These are phyloP conservation scores for Myxozyma monticola DNA, from an alignment of 805 yeast genomes.

Conservation along the genomic window DNA sequence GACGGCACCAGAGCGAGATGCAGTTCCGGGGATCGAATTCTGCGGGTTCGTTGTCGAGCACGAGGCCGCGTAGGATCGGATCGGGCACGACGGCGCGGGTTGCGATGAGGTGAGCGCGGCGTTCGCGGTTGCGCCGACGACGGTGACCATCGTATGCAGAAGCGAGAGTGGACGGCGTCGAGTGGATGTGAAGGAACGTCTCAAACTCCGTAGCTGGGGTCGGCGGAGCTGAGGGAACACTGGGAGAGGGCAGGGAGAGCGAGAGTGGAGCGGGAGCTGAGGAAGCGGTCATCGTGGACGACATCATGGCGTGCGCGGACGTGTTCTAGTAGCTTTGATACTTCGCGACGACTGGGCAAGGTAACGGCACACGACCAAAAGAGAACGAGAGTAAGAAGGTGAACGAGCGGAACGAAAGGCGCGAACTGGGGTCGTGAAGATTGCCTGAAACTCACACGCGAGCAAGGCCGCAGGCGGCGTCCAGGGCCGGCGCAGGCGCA, in stretches of 20 bases:
- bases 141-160: slow-evolving; percentile 26
- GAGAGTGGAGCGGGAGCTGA: too few species aligned
- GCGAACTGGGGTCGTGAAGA: too few species aligned
- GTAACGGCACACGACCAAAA: too few species aligned
- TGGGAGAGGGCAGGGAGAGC: neutral
- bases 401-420: too few species aligned
- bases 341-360: too few species aligned
- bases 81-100: slow-evolving; percentile 21
- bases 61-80: slow-evolving; percentile 22
- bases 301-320: too few species aligned
- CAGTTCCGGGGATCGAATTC: slow-evolving; percentile 30
- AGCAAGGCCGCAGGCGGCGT: too few species aligned
- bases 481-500: too few species aligned
- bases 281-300: too few species aligned
- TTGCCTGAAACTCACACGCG: too few species aligned
- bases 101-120: slow-evolving; percentile 4
- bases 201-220: slow-evolving; percentile 1
- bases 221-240: neutral
- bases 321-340: too few species aligned
- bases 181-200: slow-evolving; percentile 13
- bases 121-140: slow-evolving; percentile 15
- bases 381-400: too few species aligned
- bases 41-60: slow-evolving; percentile 19
- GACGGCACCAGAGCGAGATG: slow-evolving; percentile 27
- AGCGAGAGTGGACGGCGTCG: slow-evolving; percentile 10